Conservation (phyloP, 1,139 yeast species). For the Debaryomyces robertsiae region DNA sequence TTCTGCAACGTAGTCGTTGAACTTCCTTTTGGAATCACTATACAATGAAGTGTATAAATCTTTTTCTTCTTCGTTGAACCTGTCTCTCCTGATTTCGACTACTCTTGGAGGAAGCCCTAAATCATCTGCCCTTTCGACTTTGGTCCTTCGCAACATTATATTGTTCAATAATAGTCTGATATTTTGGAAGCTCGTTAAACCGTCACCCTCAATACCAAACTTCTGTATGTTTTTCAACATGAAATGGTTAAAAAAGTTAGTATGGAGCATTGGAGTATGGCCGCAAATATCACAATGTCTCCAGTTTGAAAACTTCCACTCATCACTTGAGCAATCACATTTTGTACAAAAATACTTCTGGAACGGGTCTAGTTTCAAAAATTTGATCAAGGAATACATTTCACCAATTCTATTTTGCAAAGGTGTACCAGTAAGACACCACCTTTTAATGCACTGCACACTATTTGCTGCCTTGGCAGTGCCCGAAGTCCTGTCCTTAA, state of each 20-base stretch:
- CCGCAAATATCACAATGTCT: conserved; percentile 85
- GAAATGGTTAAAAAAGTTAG: conserved; percentile 93
- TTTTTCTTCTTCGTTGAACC: conserved; percentile 90
- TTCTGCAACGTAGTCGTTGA: conserved; percentile 86
- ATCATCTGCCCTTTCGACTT: conserved; percentile 94
- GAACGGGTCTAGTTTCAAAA: conserved; percentile 81
- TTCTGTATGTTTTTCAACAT: conserved; percentile 90
- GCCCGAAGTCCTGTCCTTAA: conserved; percentile 90
- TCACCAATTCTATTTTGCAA: conserved; percentile 95
- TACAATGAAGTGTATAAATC: conserved; percentile 87
- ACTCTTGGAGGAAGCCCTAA: conserved; percentile 94
- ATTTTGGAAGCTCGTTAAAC: conserved; percentile 73
- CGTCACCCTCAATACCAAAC: conserved; percentile 79
- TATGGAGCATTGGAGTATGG: conserved; percentile 91
- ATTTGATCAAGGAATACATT: conserved; percentile 85
- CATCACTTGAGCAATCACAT: conserved; percentile 78
- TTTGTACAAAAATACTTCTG: conserved; percentile 87
- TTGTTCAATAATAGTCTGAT: conserved; percentile 73
- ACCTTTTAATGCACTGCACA: conserved; percentile 68
- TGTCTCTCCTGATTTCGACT: conserved; percentile 82
- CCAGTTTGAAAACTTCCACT: conserved; percentile 83
- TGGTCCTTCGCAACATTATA: conserved; percentile 91
- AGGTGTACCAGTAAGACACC: conserved; percentile 97
- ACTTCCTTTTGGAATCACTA: conserved; percentile 82
- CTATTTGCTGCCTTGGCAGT: conserved; percentile 90